Evolutionary conservation across 208 protist genomes (phyloP).

Genomic region (Trypanosomatidae sp.): DNA sequence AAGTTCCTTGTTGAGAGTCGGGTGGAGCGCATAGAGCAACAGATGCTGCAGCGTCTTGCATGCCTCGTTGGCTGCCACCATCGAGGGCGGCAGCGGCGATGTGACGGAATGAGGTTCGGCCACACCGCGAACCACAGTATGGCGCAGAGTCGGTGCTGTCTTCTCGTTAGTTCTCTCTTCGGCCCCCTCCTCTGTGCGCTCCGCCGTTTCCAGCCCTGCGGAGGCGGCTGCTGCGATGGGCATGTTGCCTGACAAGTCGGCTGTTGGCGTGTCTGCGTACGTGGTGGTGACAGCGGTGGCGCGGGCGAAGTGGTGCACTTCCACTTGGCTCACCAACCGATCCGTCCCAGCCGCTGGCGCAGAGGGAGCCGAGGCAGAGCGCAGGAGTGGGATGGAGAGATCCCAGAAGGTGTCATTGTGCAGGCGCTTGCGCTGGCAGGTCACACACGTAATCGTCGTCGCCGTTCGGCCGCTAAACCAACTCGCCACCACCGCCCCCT

Average conservation of each 20-base stretch:
- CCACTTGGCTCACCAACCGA: background rate
- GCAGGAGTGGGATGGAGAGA: slow-evolving; percentile 24
- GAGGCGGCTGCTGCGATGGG: background rate
- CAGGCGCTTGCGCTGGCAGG: slow-evolving; percentile 30
- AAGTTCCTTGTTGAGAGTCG: slow-evolving; percentile 34
- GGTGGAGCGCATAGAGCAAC: slow-evolving; percentile 40
- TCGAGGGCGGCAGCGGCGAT: background rate
- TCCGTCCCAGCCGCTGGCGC: background rate
- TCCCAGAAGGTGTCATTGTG: slow-evolving; percentile 54
- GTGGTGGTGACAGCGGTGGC: slow-evolving; percentile 25
- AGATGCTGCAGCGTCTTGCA: slow-evolving; percentile 47
- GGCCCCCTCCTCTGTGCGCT: slow-evolving; percentile 1
- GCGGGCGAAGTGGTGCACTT: slow-evolving; percentile 16
- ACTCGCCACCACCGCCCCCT: slow-evolving; percentile 29
- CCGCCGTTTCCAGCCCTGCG: background rate
- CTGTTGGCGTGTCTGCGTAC: slow-evolving; percentile 2
- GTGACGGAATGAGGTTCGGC: background rate
- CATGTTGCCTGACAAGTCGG: background rate
- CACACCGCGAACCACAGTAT: background rate
- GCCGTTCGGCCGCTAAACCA: slow-evolving; percentile 59
- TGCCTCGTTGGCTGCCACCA: background rate
- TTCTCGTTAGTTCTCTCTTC: background rate
- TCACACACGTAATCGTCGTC: slow-evolving; percentile 43
- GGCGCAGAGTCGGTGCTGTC: background rate
- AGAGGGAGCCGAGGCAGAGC: background rate